Percentiles rank a stretch among this genome's conserved stretches.
Evolutionary conservation across 148 eudicot species (phyloP).

Genomic region (Drosera capensis): DNA sequence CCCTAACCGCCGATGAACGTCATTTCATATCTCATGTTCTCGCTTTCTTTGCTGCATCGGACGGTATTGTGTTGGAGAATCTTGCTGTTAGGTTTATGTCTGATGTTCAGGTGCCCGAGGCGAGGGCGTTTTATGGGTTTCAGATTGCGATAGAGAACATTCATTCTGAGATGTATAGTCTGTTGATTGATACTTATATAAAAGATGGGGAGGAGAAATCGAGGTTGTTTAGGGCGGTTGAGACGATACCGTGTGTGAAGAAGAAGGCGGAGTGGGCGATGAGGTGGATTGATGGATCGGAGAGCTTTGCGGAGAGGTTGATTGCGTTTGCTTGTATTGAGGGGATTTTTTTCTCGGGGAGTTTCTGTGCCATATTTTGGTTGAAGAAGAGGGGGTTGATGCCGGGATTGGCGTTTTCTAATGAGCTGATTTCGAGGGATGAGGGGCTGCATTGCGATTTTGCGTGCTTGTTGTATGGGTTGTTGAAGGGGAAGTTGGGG

Average conservation of each 20-base stretch:
- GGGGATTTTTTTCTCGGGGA: conserved; percentile 63
- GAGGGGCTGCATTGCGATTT: conserved; percentile 75
- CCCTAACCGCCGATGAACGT: conserved; percentile 37
- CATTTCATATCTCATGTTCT: conserved; percentile 81
- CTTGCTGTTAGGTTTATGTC: conserved; percentile 63
- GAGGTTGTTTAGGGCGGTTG: conserved; percentile 45
- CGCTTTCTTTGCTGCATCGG: conserved; percentile 82
- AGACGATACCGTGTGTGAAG: conserved; percentile 47
- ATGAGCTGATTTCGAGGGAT: conserved; percentile 63
- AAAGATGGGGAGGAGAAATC: conserved; percentile 36
- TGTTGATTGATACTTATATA: conserved; percentile 43
- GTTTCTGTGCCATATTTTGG: conserved; percentile 71
- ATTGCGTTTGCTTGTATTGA: conserved; percentile 65
- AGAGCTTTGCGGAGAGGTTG: conserved; percentile 45
- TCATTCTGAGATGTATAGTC: conserved; percentile 66
- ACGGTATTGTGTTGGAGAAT: conserved; percentile 63
- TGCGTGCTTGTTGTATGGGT: conserved; percentile 40
- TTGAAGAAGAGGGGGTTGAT: conserved; percentile 58
- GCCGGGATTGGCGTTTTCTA: conserved; percentile 69
- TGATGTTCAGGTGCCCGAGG: conserved; percentile 63
- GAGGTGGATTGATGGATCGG: conserved; percentile 47
- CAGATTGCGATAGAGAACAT: conserved; percentile 74
- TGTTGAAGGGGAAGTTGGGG: conserved; percentile 33
- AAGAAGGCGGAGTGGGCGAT: conserved; percentile 66
- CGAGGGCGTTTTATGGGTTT: conserved; percentile 70